phyloP scores from a whole-genome alignment of 208 protist genomes.

The Herpetomonas muscarum region DNA sequence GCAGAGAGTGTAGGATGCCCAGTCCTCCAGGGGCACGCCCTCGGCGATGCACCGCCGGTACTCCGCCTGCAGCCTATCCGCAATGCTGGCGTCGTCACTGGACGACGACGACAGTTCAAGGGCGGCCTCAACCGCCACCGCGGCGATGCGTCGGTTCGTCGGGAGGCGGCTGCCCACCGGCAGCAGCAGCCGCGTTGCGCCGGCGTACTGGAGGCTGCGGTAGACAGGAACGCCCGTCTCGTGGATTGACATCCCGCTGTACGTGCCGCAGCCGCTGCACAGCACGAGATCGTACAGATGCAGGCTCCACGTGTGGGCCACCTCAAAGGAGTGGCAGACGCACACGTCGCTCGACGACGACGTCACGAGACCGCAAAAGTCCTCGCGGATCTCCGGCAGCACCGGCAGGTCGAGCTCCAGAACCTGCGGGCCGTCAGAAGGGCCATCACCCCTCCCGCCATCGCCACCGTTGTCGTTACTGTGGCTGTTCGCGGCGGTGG shows the following conservation, averaged over 20 bases:
- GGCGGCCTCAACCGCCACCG: constrained; percentile 8
- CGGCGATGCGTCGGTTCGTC: constrained; percentile 3
- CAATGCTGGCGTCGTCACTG: constrained; percentile 11
- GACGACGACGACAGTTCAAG: neutral
- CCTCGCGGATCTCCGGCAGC: constrained; percentile 42
- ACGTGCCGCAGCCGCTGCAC: constrained; percentile 38
- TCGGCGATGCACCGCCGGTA: constrained; percentile 3
- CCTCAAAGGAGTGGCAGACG: constrained; percentile 29
- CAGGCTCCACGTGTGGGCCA: constrained; percentile 43
- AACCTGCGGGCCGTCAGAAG: neutral
- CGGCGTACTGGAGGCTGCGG: constrained; percentile 52
- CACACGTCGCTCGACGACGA: constrained; percentile 12
- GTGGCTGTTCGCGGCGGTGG: no score
- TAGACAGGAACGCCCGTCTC: constrained; percentile 61
- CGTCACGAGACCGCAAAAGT: constrained; percentile 41
- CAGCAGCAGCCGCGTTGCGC: constrained; percentile 38
- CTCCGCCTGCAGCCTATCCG: constrained; percentile 1
- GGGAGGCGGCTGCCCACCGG: constrained; percentile 27
- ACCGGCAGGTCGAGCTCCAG: constrained; percentile 39
- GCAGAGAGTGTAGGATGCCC: constrained; percentile 28
- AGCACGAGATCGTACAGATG: constrained; percentile 30
- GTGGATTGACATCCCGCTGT: constrained; percentile 45
- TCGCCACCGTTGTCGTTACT: no score
- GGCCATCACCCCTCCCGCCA: no score
- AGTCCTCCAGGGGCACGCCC: constrained; percentile 16